Evolutionary conservation across 805 yeast species (phyloP), one percentile per base, ranked within the genome.

Genomic region (Ogataea glucozyma): DNA sequence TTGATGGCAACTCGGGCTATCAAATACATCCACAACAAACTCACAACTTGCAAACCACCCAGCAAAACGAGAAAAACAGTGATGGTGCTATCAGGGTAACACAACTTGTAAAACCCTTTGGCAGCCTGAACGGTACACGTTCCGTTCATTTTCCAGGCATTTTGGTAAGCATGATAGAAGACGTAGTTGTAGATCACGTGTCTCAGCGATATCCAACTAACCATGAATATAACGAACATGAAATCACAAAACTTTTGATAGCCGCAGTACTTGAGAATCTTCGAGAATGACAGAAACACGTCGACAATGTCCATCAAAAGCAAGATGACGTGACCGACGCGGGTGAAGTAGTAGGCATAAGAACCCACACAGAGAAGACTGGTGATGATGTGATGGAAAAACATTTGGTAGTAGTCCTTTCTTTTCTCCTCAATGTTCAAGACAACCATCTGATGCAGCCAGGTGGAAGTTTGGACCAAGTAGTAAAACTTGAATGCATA

Each of bases 281-380:
- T 89, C 4, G 96, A 96, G 3, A 72, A 62, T 1, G 90, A 70
- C 33, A 89, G 70, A 46, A 79, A 69, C 31, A 83, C 77, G 61
- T 89, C 97, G 36, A 81, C 93, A 22, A 81, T 69, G 66, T 89
- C 97, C 96, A 89, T 89, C 42, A 87, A 66, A 48, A 82, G 73
- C 51, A 88, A 65, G 33, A 89, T 83, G 21, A 83, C 74, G 63
- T 88, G 87, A 22, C 97, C 97, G 42, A 87, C 76, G 26, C 87
- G 74, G 24, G 83, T 78, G 64, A 81, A 85, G 64, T 85, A 81
- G 60, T 78, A 80, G 57, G 69, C 71, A 62, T 88, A 89, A 1
- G 93, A 83, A 2, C 93, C 91, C 10, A 73, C 60, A 20, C 85
- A 74, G 42, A 89, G 72, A 17, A 70, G 53, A 53, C 81, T 73